Percentiles rank a stretch among this genome's conserved stretches.
phyloP scores from a whole-genome alignment of 2,329 filamentous ascomycete genomes.

The Peltaster fructicola region DNA sequence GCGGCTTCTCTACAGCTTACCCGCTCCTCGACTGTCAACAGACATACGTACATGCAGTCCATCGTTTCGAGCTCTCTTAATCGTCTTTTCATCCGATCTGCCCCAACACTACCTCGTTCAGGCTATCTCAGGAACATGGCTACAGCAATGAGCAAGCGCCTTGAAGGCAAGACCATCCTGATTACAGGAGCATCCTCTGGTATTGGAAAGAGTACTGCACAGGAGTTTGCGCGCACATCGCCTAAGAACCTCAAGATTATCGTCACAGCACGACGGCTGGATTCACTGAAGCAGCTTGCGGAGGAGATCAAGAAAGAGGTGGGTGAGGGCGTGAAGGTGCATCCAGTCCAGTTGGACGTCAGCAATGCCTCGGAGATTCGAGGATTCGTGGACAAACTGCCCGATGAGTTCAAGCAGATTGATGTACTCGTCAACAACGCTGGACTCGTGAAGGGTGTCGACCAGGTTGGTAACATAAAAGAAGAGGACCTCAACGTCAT shows the following conservation, averaged over 20 bases:
- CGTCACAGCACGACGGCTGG: slow-evolving; percentile 71
- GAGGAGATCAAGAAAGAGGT: slow-evolving; percentile 60
- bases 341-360: slow-evolving; percentile 73
- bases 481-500: slow-evolving; percentile 70
- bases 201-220: slow-evolving; percentile 67
- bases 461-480: slow-evolving; percentile 65
- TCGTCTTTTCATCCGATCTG: too few species aligned
- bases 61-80: too few species aligned
- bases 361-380: slow-evolving; percentile 60
- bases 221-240: slow-evolving; percentile 80
- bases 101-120: too few species aligned
- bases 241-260: slow-evolving; percentile 67
- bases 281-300: slow-evolving; percentile 59
- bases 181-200: slow-evolving; percentile 87
- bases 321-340: slow-evolving; percentile 61
- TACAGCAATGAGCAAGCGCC: slow-evolving; percentile 60
- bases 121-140: slow-evolving; percentile 39
- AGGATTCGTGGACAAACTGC: slow-evolving; percentile 53
- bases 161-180: slow-evolving; percentile 80
- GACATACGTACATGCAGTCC: too few species aligned
- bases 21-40: too few species aligned
- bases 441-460: slow-evolving; percentile 76
- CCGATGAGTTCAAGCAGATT: slow-evolving; percentile 67
- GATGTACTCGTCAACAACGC: slow-evolving; percentile 93
- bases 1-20: too few species aligned